A percentile compares a stretch with the other conserved stretches of the same genome.
Conservation (phyloP, 1,139 yeast genomes). For the Candida anutae region DNA sequence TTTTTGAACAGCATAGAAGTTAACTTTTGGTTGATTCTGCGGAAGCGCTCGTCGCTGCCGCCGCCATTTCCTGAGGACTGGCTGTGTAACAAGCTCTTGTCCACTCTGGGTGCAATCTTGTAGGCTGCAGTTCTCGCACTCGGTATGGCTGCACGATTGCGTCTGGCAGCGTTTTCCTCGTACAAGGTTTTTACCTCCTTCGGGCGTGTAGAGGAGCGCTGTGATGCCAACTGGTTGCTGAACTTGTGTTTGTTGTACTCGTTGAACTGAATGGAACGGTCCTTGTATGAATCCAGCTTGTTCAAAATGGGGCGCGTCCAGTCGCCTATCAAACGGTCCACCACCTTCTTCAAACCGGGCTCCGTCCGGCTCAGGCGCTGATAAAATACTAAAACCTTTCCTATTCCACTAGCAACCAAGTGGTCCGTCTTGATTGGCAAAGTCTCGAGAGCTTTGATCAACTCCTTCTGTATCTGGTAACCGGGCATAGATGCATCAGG, state of each 20-base stretch:
- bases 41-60: conserved; percentile 72
- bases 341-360: conserved; percentile 74
- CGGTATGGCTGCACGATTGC: conserved; percentile 93
- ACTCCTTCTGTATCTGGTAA: conserved; percentile 86
- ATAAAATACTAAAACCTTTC: conserved; percentile 89
- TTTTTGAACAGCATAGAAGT: conserved; percentile 36
- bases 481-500: conserved; percentile 98
- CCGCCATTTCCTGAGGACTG: conserved; percentile 36
- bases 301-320: conserved; percentile 99
- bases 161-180: conserved; percentile 87
- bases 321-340: conserved; percentile 86
- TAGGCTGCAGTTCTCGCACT: conserved; percentile 82
- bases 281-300: conserved; percentile 89
- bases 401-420: conserved; percentile 87
- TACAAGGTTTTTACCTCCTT: conserved; percentile 54
- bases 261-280: conserved; percentile 65
- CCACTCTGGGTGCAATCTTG: conserved; percentile 83
- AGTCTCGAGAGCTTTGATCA: conserved; percentile 64
- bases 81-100: conserved; percentile 34
- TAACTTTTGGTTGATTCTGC: conserved; percentile 55
- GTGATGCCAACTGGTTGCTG: conserved; percentile 38
- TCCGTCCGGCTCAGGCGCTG: conserved; percentile 89
- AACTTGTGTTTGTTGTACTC: conserved; percentile 59
- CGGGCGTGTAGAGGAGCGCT: conserved; percentile 20
- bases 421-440: conserved; percentile 95